Base-by-base conservation (phyloP, 2,329 filamentous ascomycete genomes). In the Trichophyton benhamiae region DNA sequence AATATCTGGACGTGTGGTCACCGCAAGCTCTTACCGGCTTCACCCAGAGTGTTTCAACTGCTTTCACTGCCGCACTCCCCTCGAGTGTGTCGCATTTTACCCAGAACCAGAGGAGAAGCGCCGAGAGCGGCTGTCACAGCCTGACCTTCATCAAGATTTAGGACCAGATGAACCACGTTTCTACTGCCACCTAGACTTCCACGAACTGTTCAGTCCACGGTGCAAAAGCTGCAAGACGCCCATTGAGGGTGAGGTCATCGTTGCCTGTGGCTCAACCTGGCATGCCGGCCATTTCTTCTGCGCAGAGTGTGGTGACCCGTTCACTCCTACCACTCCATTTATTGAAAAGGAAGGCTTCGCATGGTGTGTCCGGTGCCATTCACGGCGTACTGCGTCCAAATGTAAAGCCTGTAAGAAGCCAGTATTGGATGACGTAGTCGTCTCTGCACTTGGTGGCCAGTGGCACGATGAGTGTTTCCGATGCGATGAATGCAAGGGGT, bases 261-360 rank as follows among this genome's bases (percentile, higher is more conserved):
- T 96, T 13, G 94, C 94, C 1, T 89, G 95, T 61, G 94, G 94
- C 0, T 84, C 87, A n/a, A 91, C 96, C 75, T 99, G 90, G 89
- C 94, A 99, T 73, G 88, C 89, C 60, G 94, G 94, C 0, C 94
- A 99, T 76, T 99, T 99, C 78, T 99, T 99, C 82, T 99, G 94
- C 71, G 94, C 94, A 48, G 91, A 99, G 79, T 99, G 94, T 72
- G 94, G 94, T 67, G 92, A 99, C 76, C 83, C 84, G 0, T 87
- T 87, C 66, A 80, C 82, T 64, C 74, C 78, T 0, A 73, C 72
- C 2, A 86, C 80, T 8, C 92, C 94, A 0, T 99, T 99, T 72
- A 89, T 99, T 61, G 94, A 99, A 72, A 96, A 96, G 75, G 92
- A 97, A 67, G 92, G 92, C 8, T 97, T 95, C 74, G 94, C 94